These are phyloP conservation scores for Citrus hindsii DNA, from an alignment of 345 rosid species.

Conservation along the genomic window DNA sequence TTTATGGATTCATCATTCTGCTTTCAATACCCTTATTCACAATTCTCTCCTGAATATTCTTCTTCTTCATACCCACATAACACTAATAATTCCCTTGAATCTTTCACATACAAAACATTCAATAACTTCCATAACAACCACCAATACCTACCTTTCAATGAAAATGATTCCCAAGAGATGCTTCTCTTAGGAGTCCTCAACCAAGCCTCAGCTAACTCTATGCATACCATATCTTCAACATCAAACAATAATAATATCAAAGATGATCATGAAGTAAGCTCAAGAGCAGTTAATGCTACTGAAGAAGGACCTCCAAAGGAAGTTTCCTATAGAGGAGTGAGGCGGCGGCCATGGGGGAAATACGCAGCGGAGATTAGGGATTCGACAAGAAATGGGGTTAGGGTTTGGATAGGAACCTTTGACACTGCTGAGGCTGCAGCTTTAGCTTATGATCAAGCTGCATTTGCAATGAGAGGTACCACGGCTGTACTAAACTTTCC, in stretches of 20 bases:
- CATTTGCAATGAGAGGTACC: slow-evolving; percentile 55
- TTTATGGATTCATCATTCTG: slow-evolving; percentile 37
- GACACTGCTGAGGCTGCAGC: slow-evolving; percentile 67
- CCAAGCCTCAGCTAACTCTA: slow-evolving; percentile 21
- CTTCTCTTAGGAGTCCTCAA: slow-evolving; percentile 47
- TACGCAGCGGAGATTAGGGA: slow-evolving; percentile 71
- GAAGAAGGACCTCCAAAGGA: slow-evolving; percentile 15
- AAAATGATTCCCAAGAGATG: slow-evolving; percentile 61
- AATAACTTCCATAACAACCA: not conserved
- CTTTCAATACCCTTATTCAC: slow-evolving; percentile 23
- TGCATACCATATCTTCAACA: not conserved
- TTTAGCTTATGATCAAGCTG: slow-evolving; percentile 70
- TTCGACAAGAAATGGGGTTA: slow-evolving; percentile 55
- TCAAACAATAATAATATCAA: not conserved
- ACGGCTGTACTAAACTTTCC: slow-evolving; percentile 56
- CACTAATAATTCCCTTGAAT: slow-evolving; percentile 14
- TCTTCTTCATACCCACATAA: slow-evolving; percentile 12
- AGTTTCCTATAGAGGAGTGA: slow-evolving; percentile 48
- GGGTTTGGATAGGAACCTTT: slow-evolving; percentile 72
- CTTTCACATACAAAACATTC: slow-evolving; percentile 10
- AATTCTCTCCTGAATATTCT: slow-evolving; percentile 26
- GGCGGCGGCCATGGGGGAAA: slow-evolving; percentile 68
- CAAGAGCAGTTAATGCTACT: not conserved
- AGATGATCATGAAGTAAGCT: slow-evolving; percentile 32
- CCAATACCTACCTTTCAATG: slow-evolving; percentile 51